Conservation (phyloP, 805 yeast genomes). For the Wickerhamiella kazuoi region DNA sequence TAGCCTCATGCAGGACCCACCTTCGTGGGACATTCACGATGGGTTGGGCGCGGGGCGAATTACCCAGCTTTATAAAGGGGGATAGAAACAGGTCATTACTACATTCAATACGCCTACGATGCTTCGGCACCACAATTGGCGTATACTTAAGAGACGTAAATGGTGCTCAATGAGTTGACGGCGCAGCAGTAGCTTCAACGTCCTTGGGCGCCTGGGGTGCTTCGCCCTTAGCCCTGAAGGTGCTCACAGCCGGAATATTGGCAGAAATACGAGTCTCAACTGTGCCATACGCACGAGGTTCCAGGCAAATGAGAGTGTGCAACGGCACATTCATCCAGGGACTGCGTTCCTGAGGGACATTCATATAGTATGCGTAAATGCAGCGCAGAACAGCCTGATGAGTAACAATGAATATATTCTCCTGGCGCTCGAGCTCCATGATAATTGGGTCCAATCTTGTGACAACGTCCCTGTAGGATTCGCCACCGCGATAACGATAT, state of each 20-base stretch:
- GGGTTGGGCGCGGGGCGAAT: background rate
- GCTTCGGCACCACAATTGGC: background rate
- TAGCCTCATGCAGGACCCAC: no score
- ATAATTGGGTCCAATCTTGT: slow-evolving; percentile 90
- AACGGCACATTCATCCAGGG: slow-evolving; percentile 99
- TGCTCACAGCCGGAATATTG: slow-evolving; percentile 92
- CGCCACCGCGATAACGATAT: slow-evolving; percentile 93
- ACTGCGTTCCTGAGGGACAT: slow-evolving; percentile 89
- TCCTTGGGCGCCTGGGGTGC: slow-evolving; percentile 9
- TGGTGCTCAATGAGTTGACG: background rate
- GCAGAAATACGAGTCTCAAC: slow-evolving; percentile 81
- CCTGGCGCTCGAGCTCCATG: slow-evolving; percentile 96
- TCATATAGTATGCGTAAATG: slow-evolving; percentile 94
- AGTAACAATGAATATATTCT: slow-evolving; percentile 83
- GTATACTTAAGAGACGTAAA: background rate
- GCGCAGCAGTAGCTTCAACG: background rate
- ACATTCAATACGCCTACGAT: background rate
- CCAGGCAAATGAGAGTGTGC: slow-evolving; percentile 83
- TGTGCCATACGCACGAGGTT: slow-evolving; percentile 88
- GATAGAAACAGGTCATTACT: background rate
- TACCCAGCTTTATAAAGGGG: background rate
- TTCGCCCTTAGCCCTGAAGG: slow-evolving; percentile 91
- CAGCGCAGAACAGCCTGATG: slow-evolving; percentile 97
- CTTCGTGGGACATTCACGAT: no score
- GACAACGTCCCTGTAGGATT: slow-evolving; percentile 88